Conservation (phyloP, 805 yeast species). For the Cyberlindnera maritima region DNA sequence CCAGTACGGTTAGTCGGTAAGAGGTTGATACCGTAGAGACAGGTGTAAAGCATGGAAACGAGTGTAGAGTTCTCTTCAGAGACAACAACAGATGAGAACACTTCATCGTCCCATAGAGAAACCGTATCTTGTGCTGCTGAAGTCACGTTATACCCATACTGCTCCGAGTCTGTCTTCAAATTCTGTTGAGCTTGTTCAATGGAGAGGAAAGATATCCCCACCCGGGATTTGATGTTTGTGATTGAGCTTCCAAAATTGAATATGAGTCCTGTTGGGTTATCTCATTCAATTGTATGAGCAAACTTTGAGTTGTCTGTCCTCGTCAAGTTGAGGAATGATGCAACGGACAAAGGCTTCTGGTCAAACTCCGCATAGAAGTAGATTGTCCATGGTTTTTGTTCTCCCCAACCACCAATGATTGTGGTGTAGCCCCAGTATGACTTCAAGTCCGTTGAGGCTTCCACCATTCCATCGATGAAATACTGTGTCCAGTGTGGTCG, state of each 20-base stretch:
- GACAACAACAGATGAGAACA: conserved; percentile 5
- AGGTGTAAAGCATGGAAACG: conserved; percentile 4
- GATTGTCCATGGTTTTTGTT: conserved; percentile 29
- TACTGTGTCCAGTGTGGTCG: conserved; percentile 35
- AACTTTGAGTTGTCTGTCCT: not conserved
- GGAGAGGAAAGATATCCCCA: conserved; percentile 33
- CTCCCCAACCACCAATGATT: conserved; percentile 35
- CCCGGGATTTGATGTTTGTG: conserved; percentile 10
- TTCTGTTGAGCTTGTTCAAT: conserved; percentile 31
- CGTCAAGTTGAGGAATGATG: conserved; percentile 14
- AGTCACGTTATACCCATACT: conserved; percentile 7
- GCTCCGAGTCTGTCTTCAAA: conserved; percentile 21
- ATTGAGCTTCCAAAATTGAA: conserved; percentile 22
- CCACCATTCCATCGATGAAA: conserved; percentile 28
- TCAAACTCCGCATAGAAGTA: conserved; percentile 33
- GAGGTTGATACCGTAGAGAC: conserved; percentile 8
- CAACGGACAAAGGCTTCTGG: conserved; percentile 14
- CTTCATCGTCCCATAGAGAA: conserved; percentile 3
- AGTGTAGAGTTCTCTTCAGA: conserved; percentile 5
- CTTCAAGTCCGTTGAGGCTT: conserved; percentile 12
- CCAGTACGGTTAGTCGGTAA: conserved; percentile 15
- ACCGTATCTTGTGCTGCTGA: not conserved
- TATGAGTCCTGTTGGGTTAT: conserved; percentile 26
- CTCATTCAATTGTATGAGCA: conserved; percentile 5
- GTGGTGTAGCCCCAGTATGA: conserved; percentile 28